phyloP scores from a whole-genome alignment of 768 basidiomycete species.

The Ephemerocybe angulata region DNA sequence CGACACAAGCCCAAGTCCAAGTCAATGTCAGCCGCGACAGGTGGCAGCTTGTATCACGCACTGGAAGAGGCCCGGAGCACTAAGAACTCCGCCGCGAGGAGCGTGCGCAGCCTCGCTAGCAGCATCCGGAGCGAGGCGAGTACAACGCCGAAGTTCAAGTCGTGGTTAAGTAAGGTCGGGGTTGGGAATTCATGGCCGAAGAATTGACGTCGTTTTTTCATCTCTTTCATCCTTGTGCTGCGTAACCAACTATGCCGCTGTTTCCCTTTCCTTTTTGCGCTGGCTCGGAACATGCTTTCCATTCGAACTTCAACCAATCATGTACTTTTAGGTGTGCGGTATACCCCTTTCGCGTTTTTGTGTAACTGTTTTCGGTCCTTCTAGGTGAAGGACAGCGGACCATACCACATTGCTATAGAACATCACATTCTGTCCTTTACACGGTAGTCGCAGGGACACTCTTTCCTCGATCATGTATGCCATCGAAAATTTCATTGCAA shows the following conservation, averaged over 20 bases:
- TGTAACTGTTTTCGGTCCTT: too few species aligned
- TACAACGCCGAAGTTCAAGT: slow-evolving; percentile 36
- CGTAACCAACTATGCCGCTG: neutral
- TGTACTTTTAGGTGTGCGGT: too few species aligned
- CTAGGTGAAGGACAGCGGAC: too few species aligned
- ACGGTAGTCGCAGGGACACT: neutral
- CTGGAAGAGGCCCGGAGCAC: slow-evolving; percentile 46
- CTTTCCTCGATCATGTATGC: neutral
- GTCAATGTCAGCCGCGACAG: neutral
- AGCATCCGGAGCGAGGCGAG: slow-evolving; percentile 38
- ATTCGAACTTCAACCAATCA: too few species aligned
- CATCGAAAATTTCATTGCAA: neutral
- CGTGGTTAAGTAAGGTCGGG: slow-evolving; percentile 37
- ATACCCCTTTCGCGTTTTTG: too few species aligned
- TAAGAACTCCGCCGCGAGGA: slow-evolving; percentile 37
- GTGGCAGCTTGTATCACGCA: slow-evolving; percentile 18
- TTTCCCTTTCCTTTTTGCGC: neutral
- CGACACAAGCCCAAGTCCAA: neutral
- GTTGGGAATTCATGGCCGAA: slow-evolving; percentile 8
- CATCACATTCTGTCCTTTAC: neutral
- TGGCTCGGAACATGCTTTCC: too few species aligned
- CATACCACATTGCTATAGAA: neutral
- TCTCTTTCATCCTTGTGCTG: neutral
- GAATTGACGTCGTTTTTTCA: neutral
- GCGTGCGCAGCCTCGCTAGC: slow-evolving; percentile 40